Evolutionary conservation across 345 rosid genomes (phyloP).

Genomic region (Anacardium occidentale): DNA sequence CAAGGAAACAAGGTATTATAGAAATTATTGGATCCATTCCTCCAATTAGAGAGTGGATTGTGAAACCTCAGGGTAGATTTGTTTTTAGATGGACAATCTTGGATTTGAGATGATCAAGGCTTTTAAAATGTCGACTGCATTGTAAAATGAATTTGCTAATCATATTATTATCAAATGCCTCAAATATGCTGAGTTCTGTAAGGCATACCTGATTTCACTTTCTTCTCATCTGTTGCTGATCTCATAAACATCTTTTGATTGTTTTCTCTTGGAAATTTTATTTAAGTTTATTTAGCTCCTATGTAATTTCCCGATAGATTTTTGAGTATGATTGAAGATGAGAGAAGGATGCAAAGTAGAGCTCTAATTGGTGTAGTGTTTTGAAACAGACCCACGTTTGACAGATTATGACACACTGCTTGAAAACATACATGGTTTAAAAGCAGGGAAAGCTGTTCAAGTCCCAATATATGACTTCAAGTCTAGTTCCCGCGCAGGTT

Average conservation of each 20-base stretch:
- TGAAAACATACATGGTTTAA: constrained; percentile 74
- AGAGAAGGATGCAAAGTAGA: constrained; percentile 19
- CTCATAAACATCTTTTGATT: neutral
- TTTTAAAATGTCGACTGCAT: neutral
- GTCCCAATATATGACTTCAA: constrained; percentile 98
- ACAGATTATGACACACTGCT: constrained; percentile 92
- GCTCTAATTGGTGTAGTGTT: constrained; percentile 30
- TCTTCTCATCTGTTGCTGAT: neutral
- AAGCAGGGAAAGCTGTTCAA: constrained; percentile 81
- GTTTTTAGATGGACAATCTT: neutral
- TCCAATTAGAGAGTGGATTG: neutral
- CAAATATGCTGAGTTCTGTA: neutral
- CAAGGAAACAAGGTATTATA: neutral
- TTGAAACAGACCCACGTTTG: constrained; percentile 87
- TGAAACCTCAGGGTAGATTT: neutral
- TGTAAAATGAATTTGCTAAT: neutral
- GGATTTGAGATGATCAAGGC: neutral
- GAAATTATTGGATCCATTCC: neutral
- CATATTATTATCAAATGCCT: neutral
- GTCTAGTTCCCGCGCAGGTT: constrained; percentile 83
- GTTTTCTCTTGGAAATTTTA: neutral
- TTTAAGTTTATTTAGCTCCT: constrained; percentile 17
- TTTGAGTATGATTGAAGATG: constrained; percentile 11
- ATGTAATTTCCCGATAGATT: constrained; percentile 16
- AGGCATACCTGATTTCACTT: neutral